Evolutionary conservation across 495 filamentous ascomycete genomes (phyloP).

Genomic region (Terfezia boudieri): DNA sequence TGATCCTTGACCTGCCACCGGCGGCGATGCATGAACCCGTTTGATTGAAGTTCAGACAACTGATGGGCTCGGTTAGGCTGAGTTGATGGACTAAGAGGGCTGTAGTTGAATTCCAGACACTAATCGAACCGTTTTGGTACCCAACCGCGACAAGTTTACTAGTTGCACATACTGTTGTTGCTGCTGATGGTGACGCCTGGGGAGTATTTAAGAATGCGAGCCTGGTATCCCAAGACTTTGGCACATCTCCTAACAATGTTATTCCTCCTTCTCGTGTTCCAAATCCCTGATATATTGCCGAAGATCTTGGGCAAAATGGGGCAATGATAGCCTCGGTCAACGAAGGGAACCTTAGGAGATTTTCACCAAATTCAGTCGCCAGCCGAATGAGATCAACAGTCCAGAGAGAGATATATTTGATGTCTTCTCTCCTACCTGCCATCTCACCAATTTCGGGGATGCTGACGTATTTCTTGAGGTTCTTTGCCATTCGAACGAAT

Average conservation of each 20-base stretch:
- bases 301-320: neutral
- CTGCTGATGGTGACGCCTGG: neutral
- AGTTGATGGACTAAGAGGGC: slow-evolving; percentile 1
- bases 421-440: neutral
- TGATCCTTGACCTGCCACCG: slow-evolving; percentile 1
- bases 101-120: neutral
- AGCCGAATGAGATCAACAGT: slow-evolving; percentile 20
- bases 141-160: neutral
- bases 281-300: slow-evolving; percentile 5
- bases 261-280: neutral
- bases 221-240: slow-evolving; percentile 1
- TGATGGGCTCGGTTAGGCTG: slow-evolving; percentile 1
- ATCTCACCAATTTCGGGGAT: neutral
- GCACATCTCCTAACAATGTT: slow-evolving; percentile 1
- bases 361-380: slow-evolving; percentile 6
- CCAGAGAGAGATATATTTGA: slow-evolving; percentile 21
- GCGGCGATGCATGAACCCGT: slow-evolving; percentile 3
- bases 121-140: neutral
- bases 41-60: slow-evolving; percentile 2
- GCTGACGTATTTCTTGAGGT: neutral
- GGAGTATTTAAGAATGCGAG: slow-evolving; percentile 1
- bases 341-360: neutral
- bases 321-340: neutral
- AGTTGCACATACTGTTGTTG: neutral
- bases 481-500: neutral